Evolutionary conservation across 1,139 yeast genomes (phyloP).

Genomic region (Geotrichum carabidarum): DNA sequence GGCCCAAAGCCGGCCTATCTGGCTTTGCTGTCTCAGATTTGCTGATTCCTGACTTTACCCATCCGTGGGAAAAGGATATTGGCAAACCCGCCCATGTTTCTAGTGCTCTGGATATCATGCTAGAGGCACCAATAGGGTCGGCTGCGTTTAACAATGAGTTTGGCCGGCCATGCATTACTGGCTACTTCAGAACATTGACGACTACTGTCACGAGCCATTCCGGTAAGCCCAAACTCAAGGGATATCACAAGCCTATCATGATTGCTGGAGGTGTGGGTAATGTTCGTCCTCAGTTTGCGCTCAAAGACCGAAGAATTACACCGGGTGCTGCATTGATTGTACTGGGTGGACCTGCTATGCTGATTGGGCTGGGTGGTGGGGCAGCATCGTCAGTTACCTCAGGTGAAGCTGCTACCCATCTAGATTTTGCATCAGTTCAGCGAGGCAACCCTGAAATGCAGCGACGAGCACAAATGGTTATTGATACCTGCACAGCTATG

Average conservation of each 20-base stretch:
- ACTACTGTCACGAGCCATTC: conserved; percentile 61
- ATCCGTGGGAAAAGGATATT: conserved; percentile 90
- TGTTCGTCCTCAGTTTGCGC: conserved; percentile 85
- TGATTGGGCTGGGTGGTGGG: conserved; percentile 98
- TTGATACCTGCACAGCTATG: conserved; percentile 84
- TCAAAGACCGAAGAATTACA: conserved; percentile 80
- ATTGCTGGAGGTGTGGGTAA: conserved; percentile 99
- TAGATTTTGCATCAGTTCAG: conserved; percentile 98
- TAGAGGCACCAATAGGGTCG: conserved; percentile 95
- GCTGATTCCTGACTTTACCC: conserved; percentile 73
- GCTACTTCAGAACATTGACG: conserved; percentile 93
- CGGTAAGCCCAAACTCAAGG: conserved; percentile 74
- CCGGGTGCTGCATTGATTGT: conserved; percentile 92
- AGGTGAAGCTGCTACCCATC: conserved; percentile 90
- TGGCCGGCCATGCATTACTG: conserved; percentile 96
- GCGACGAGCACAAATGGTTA: conserved; percentile 97
- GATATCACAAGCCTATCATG: conserved; percentile 98
- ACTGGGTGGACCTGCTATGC: conserved; percentile 97
- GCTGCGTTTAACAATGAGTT: conserved; percentile 98
- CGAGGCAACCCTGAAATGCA: conserved; percentile 99
- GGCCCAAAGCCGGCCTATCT: conserved; percentile 90
- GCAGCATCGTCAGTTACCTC: conserved; percentile 95
- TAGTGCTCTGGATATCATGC: conserved; percentile 86
- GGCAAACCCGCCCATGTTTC: conserved; percentile 95
- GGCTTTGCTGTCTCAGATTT: conserved; percentile 93